Evolutionary conservation across 2,329 filamentous ascomycete species (phyloP).

Genomic region (Colletotrichum costaricense): DNA sequence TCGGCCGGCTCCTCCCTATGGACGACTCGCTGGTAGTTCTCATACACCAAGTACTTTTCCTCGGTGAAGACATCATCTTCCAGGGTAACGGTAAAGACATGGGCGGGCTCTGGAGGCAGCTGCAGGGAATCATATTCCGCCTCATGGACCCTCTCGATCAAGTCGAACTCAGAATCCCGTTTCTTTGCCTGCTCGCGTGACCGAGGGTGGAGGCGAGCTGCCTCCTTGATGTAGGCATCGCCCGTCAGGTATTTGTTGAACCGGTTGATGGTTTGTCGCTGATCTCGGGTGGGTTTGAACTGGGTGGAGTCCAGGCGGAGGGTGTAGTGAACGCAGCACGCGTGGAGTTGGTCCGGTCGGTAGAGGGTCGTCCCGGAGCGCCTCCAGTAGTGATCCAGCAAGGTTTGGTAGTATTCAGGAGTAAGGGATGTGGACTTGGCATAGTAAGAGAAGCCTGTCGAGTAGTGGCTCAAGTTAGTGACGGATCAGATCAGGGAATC

Average conservation of each 20-base stretch:
- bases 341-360: conserved; percentile 79
- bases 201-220: conserved; percentile 72
- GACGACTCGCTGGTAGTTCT: conserved; percentile 80
- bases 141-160: conserved; percentile 76
- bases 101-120: conserved; percentile 71
- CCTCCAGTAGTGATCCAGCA: conserved; percentile 83
- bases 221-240: conserved; percentile 73
- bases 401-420: conserved; percentile 74
- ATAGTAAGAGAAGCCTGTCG: conserved; percentile 79
- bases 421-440: conserved; percentile 70
- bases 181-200: conserved; percentile 74
- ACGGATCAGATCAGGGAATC: not conserved
- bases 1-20: conserved; percentile 73
- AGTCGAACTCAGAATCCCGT: conserved; percentile 74
- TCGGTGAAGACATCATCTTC: conserved; percentile 78
- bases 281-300: conserved; percentile 76
- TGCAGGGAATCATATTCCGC: conserved; percentile 68
- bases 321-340: conserved; percentile 94
- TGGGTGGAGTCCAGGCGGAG: conserved; percentile 75
- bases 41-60: conserved; percentile 79
- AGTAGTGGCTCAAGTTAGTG: conserved; percentile 40
- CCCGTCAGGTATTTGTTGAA: conserved; percentile 81
- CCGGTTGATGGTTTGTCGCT: conserved; percentile 79
- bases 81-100: conserved; percentile 75
- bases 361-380: conserved; percentile 79